Conservation (phyloP, 352 stramenopile species). For the Pseudoperonospora humuli region DNA sequence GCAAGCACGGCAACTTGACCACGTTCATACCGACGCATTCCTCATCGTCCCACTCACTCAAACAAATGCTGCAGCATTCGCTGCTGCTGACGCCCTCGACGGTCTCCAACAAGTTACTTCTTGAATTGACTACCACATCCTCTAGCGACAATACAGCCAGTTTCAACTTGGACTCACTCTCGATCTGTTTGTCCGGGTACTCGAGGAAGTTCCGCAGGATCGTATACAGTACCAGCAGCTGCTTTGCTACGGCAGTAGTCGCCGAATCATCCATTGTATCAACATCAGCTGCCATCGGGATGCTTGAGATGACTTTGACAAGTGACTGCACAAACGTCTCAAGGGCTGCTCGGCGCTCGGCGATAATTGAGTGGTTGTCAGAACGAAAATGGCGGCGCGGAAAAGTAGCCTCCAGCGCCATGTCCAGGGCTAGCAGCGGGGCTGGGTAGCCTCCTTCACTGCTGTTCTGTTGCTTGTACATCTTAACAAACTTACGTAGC, state of each 20-base stretch:
- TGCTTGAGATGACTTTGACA: slow-evolving; percentile 74
- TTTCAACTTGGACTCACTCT: slow-evolving; percentile 80
- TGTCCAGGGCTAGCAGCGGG: slow-evolving; percentile 42
- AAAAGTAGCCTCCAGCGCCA: slow-evolving; percentile 44
- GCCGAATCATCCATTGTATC: background rate
- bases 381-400: slow-evolving; percentile 62
- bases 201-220: slow-evolving; percentile 75
- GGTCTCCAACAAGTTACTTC: slow-evolving; percentile 50
- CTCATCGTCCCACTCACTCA: slow-evolving; percentile 75
- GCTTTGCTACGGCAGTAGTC: slow-evolving; percentile 25
- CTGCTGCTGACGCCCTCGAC: slow-evolving; percentile 33
- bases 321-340: slow-evolving; percentile 76
- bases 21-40: slow-evolving; percentile 76
- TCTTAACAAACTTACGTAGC: slow-evolving; percentile 61
- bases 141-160: slow-evolving; percentile 74
- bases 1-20: slow-evolving; percentile 74
- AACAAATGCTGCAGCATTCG: slow-evolving; percentile 82
- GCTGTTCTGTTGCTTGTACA: slow-evolving; percentile 36
- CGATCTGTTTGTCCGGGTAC: slow-evolving; percentile 82
- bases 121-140: slow-evolving; percentile 71
- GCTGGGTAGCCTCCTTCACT: slow-evolving; percentile 1
- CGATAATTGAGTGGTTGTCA: slow-evolving; percentile 71
- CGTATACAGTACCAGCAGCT: slow-evolving; percentile 57
- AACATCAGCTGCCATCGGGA: slow-evolving; percentile 39
- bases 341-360: slow-evolving; percentile 53